phyloP scores from a whole-genome alignment of 2,329 filamentous ascomycete genomes.

The Colletotrichum godetiae region DNA sequence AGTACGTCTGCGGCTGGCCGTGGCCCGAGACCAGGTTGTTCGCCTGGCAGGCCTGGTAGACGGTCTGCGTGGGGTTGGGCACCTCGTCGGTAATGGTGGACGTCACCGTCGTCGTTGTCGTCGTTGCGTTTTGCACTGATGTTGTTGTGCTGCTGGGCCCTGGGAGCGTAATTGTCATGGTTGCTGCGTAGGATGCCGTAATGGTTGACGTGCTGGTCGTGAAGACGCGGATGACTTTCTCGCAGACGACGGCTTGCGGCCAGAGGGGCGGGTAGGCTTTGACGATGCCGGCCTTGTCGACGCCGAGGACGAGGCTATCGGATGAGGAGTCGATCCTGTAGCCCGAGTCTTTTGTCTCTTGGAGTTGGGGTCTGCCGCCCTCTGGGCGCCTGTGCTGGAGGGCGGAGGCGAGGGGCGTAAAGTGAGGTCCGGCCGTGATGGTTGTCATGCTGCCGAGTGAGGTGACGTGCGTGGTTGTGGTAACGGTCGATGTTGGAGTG shows the following conservation, averaged over 20 bases:
- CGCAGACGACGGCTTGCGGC: constrained; percentile 21
- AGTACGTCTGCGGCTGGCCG: constrained; percentile 1
- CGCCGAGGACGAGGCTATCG: neutral
- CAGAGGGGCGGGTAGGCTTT: neutral
- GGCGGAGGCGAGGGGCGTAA: constrained; percentile 12
- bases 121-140: neutral
- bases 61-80: constrained; percentile 19
- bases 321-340: neutral
- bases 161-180: constrained; percentile 11
- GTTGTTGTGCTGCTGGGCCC: neutral
- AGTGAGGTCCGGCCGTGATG: neutral
- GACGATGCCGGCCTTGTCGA: neutral
- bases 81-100: neutral
- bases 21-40: constrained; percentile 12
- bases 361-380: neutral
- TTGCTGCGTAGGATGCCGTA: constrained; percentile 7
- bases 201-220: constrained; percentile 7
- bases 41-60: constrained; percentile 24
- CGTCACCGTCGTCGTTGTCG: constrained; percentile 12
- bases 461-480: constrained; percentile 10
- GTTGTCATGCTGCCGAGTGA: constrained; percentile 1
- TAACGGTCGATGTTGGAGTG: constrained; percentile 9
- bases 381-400: neutral
- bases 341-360: neutral
- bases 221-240: constrained; percentile 21